phyloP scores from a whole-genome alignment of 116 monocot species.

The Cymodocea nodosa region DNA sequence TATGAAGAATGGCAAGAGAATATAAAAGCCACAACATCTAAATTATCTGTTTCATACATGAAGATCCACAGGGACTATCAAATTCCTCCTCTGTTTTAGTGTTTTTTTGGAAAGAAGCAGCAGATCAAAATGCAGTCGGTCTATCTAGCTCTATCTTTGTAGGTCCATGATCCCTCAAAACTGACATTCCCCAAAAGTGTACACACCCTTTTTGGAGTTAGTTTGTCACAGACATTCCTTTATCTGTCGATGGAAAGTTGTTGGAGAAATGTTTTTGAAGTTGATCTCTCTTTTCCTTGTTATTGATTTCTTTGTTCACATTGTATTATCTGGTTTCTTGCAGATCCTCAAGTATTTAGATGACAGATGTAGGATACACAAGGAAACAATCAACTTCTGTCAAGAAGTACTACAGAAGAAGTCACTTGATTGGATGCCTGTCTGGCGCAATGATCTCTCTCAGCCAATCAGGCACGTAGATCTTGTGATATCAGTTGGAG shows the following conservation, averaged over 20 bases:
- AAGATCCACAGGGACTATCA: no score
- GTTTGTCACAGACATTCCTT: no score
- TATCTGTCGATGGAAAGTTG: background rate
- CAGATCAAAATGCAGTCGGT: no score
- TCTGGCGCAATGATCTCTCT: constrained; percentile 51
- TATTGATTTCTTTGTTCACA: background rate
- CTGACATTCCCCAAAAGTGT: no score
- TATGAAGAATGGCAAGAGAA: no score
- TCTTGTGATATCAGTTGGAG: constrained; percentile 85
- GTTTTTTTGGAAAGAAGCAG: no score
- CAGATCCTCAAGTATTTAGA: constrained; percentile 75
- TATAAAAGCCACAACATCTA: no score
- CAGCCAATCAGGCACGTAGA: constrained; percentile 48
- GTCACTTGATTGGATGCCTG: constrained; percentile 47
- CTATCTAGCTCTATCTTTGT: no score
- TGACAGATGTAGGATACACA: constrained; percentile 81
- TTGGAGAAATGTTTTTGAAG: background rate
- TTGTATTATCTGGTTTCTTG: background rate
- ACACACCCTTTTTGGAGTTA: no score
- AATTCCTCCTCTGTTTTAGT: no score
- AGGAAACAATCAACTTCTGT: constrained; percentile 62
- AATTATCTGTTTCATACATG: no score
- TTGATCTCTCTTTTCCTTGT: background rate
- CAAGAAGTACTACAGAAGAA: constrained; percentile 45
- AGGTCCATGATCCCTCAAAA: no score